phyloP scores from a whole-genome alignment of 2,329 filamentous ascomycete species.

The Paecilomyces sp. region DNA sequence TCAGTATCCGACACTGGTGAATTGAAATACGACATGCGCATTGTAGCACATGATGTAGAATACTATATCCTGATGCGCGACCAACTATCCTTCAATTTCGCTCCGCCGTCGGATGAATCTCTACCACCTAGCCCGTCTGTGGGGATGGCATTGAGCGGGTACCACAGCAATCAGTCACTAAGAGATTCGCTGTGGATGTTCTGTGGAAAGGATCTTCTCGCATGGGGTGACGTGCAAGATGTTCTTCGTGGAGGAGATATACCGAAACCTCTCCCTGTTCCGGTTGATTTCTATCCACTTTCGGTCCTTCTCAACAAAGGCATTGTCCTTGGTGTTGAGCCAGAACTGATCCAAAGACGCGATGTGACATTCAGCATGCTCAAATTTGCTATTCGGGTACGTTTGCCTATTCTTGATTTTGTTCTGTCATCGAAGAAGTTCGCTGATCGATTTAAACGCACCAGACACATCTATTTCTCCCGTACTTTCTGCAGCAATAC shows the following conservation, averaged over 20 bases:
- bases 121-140: slow-evolving; percentile 44
- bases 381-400: slow-evolving; percentile 77
- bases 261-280: slow-evolving; percentile 66
- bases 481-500: slow-evolving; percentile 75
- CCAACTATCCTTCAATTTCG: slow-evolving; percentile 51
- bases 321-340: slow-evolving; percentile 82
- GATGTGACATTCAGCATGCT: slow-evolving; percentile 89
- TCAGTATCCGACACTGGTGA: slow-evolving; percentile 74
- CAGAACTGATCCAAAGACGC: slow-evolving; percentile 85
- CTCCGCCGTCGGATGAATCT: slow-evolving; percentile 39
- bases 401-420: slow-evolving; percentile 24
- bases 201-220: slow-evolving; percentile 75
- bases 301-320: slow-evolving; percentile 84
- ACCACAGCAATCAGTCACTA: slow-evolving; percentile 50
- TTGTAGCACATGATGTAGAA: slow-evolving; percentile 92
- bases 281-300: slow-evolving; percentile 91
- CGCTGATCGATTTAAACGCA: not conserved
- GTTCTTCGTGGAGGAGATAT: slow-evolving; percentile 70
- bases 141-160: slow-evolving; percentile 37
- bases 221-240: slow-evolving; percentile 84
- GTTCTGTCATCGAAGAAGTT: slow-evolving; percentile 4
- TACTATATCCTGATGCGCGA: slow-evolving; percentile 92
- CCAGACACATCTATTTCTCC: slow-evolving; percentile 89
- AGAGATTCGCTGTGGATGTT: slow-evolving; percentile 92
- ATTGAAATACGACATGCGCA: slow-evolving; percentile 96